Percentiles rank a stretch among this genome's conserved stretches.
Conservation (phyloP, 2,329 filamentous ascomycete genomes). For the Clonostachys rhizophaga region DNA sequence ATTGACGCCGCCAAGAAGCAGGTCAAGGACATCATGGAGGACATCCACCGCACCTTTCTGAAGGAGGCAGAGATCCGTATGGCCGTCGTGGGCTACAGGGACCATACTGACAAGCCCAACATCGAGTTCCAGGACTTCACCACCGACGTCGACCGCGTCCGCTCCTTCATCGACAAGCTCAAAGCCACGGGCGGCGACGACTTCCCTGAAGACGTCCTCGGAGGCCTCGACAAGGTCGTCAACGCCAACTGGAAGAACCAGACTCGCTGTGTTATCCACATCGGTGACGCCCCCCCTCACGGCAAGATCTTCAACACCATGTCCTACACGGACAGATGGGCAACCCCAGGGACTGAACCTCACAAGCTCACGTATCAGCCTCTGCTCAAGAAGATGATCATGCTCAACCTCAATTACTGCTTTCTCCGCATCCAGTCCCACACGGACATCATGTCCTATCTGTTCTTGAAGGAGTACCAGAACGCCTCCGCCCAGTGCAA, state of each 20-base stretch:
- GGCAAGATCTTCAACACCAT: background rate
- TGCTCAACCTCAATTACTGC: background rate
- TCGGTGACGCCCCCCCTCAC: slow-evolving; percentile 7
- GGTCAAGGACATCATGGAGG: slow-evolving; percentile 21
- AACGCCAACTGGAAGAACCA: slow-evolving; percentile 22
- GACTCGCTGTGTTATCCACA: slow-evolving; percentile 16
- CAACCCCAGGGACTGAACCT: background rate
- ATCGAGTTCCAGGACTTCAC: background rate
- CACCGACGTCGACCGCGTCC: background rate
- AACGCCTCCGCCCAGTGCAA: background rate
- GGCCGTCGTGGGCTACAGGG: slow-evolving; percentile 27
- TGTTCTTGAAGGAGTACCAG: background rate
- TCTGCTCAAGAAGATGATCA: background rate
- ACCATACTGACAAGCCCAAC: slow-evolving; percentile 13
- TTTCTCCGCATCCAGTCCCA: background rate
- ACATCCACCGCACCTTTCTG: slow-evolving; percentile 21
- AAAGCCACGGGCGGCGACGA: slow-evolving; percentile 17
- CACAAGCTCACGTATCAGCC: background rate
- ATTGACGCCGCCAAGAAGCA: slow-evolving; percentile 25
- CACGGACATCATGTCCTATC: background rate
- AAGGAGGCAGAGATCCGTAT: slow-evolving; percentile 25
- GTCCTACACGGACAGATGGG: background rate
- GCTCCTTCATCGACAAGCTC: background rate
- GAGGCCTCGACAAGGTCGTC: slow-evolving; percentile 21
- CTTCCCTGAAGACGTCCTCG: slow-evolving; percentile 26